Base-by-base conservation (phyloP, 2,329 filamentous ascomycete genomes). In the Hypoxylon sp. region DNA sequence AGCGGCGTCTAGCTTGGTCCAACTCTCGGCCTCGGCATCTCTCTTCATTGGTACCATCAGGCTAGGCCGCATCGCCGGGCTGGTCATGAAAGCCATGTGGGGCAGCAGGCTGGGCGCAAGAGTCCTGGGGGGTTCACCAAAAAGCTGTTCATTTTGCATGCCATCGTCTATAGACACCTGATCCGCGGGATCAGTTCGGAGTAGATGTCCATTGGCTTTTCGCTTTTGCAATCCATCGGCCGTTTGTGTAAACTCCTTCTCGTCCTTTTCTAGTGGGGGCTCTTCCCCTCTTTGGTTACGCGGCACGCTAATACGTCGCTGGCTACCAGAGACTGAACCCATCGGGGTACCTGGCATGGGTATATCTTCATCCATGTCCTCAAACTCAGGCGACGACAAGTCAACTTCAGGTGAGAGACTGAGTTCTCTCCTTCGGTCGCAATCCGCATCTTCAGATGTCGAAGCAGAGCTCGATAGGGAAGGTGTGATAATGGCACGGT, bases 231-330 rank as follows among this genome's bases (percentile, higher is more conserved):
- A 88, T 53, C 91, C 93, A 73, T 94, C 93, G 14, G 96, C 96
- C 1, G 94, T 98, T 81, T 97, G 93, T 5, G 95, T 98, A 78
- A 99, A 99, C 80, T 98, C 96, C 77, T 92, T 93, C 84, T 98
- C 95, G 74, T 98, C 95, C 75, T 92, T 94, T 82, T 98, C 95
- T 39, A 98, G 85, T 14, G 94, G 94, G 56, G 95, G 94, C 70
- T 93, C 96, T 24, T 92, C 90, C n/a, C 91, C 92, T 66, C 92
- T 90, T 67, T 90, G 86, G 68, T 88, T 89, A 74, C 91, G 87
- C 53, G 83, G 80, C 56, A 86, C 82, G 68, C 82, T 64, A 72
- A 78, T 61, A 74, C 80, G 58, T 75, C 80, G 76, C 33, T 76
- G 75, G 50, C 73, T 74, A 52, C 66, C 79, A 75, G 72, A 81